Evolutionary conservation across 2,329 filamentous ascomycete genomes (phyloP), one percentile per base, ranked within the genome.

Genomic region (Helicocarpus griseus): DNA sequence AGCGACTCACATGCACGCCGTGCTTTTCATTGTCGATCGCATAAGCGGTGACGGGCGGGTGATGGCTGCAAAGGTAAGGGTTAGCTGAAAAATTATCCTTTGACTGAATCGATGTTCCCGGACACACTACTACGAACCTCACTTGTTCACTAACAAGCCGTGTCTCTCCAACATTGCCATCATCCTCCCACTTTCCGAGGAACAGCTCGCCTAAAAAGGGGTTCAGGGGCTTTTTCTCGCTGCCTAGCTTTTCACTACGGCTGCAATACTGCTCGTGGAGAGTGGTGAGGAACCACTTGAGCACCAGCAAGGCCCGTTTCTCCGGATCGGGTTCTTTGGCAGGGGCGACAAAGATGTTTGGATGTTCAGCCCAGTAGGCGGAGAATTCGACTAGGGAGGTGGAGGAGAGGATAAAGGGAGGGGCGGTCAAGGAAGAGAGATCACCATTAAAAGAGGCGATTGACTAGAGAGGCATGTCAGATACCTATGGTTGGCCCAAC

Each of bases 151-250:
- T 95, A 61, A 95, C 79, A 58, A 98, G 78, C 60, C 86, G 81
- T 26, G 93, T 97, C 45, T 83, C 85, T 52, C 91, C 91, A 49
- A 82, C 61, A 11, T 71, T 66, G 24, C 61, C 81, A 44, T 81
- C 78, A 64, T 95, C 87, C 53, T 85, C 81, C 93, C 93, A 98
- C 62, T 83, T 86, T 22, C 91, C 93, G 26, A 97, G 71, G 72
- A 96, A 97, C 31, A 97, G 79, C 74, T 98, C 91, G 52, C 91
- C 91, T 33, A 98, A 73, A 72, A 98, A 97, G 0, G 93, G 93
- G 65, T 98, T 97, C 54, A 98, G 73, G 2, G 91, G 91, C 76
- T 97, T 98, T 82, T 97, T 97, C 77, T 96, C 91, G 64, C 89
- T 93, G 47, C 89, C 89, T 57, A 83, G 70, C 67, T 83, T 83